phyloP scores from a whole-genome alignment of 2,329 filamentous ascomycete species.

The Diaporthe vaccinii region DNA sequence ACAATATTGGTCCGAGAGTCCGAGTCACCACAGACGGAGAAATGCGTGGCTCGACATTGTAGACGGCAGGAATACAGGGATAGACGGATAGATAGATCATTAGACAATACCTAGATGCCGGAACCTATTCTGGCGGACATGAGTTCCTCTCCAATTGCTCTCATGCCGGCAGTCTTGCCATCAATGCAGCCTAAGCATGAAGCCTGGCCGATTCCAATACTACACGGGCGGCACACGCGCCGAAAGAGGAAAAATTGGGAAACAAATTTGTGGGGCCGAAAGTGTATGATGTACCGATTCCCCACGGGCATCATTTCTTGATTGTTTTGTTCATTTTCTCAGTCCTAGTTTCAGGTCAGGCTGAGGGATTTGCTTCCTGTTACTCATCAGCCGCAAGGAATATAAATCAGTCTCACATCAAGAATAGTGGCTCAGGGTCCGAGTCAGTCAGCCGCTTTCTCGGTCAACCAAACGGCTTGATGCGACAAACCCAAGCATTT shows the following conservation, averaged over 20 bases:
- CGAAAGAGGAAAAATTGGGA: not conserved
- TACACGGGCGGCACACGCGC: not conserved
- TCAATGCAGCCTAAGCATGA: not conserved
- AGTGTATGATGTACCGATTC: not conserved
- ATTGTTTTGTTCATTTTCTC: not conserved
- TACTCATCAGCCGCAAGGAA: not conserved
- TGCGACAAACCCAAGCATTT: not conserved
- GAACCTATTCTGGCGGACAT: not conserved
- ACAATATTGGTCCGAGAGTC: too few species aligned
- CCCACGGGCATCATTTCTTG: not conserved
- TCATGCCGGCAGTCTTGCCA: not conserved
- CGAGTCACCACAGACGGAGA: not conserved
- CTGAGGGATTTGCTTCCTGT: not conserved
- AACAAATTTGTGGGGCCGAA: not conserved
- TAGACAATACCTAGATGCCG: not conserved
- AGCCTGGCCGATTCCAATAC: not conserved
- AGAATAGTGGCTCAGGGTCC: not conserved
- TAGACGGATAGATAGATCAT: not conserved
- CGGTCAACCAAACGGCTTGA: slow-evolving; percentile 5
- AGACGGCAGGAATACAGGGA: not conserved
- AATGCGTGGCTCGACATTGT: not conserved
- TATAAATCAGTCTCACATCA: not conserved
- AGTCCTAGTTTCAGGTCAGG: not conserved
- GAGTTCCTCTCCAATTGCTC: not conserved
- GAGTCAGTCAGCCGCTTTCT: slow-evolving; percentile 10